phyloP scores from a whole-genome alignment of 2,329 filamentous ascomycete genomes.

The Aspergillus sp. region DNA sequence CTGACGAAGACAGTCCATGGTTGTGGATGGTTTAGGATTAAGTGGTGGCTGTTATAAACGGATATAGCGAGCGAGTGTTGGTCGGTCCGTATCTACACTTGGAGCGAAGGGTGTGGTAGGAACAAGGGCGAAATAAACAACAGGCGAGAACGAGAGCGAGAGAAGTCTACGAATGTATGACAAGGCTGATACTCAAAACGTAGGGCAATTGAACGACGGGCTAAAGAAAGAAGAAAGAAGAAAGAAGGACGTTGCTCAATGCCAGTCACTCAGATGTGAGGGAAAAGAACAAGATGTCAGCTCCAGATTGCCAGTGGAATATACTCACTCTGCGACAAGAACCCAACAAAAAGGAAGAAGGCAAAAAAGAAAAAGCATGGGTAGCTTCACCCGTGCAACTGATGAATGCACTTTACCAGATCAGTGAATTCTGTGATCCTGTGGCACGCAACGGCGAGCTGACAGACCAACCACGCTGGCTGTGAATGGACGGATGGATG shows the following conservation, averaged over 20 bases:
- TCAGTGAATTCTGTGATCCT: conserved; percentile 16
- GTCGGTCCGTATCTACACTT: conserved; percentile 7
- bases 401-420: conserved; percentile 12
- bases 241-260: conserved; percentile 10
- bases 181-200: conserved; percentile 2
- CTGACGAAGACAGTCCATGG: conserved; percentile 38
- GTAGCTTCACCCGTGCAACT: conserved; percentile 21
- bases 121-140: neutral
- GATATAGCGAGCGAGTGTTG: neutral
- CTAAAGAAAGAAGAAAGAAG: conserved; percentile 8
- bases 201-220: conserved; percentile 6
- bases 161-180: neutral
- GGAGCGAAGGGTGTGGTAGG: neutral
- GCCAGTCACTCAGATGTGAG: conserved; percentile 7
- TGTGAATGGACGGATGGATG: conserved; percentile 4
- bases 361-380: conserved; percentile 20
- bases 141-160: neutral
- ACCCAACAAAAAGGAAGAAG: conserved; percentile 1
- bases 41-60: conserved; percentile 1
- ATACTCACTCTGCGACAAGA: neutral
- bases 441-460: conserved; percentile 11
- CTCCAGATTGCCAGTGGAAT: neutral
- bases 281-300: conserved; percentile 20
- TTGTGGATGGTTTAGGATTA: neutral
- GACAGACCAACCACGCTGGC: neutral